Evolutionary conservation across 2,329 filamentous ascomycete genomes (phyloP), one percentile per base, ranked within the genome.

Genomic region (Anthostomella pinea): DNA sequence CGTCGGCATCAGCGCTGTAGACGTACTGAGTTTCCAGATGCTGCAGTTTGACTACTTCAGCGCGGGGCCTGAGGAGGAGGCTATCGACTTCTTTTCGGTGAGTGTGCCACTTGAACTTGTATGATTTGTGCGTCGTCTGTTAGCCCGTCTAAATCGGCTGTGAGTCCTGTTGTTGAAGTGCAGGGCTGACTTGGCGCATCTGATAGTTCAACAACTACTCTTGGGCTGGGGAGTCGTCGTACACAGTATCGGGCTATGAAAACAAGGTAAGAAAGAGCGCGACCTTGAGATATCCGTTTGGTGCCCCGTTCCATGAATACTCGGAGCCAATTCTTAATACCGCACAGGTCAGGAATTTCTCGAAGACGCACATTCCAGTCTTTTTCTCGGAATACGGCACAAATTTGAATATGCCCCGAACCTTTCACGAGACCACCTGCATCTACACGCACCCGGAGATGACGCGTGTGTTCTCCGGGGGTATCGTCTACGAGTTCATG

Each of bases 341-440:
- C 27, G 10, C 21, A 8, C 31, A 45, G 45, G 28, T 38, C 13
- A 8, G 30, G 2, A 11, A 21, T 3, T 54, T 51, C 32, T 13
- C 22, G 3, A 2, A 36, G 0, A 16, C 39, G 2, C 48, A 30
- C 14, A 27, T 53, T 2, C 51, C 77, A 2, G 68, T 81, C 33
- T 81, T 81, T 66, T 77, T 79, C 62, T 77, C 73, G 30, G 75
- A 80, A 48, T 70, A 66, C 49, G 78, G 78, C 26, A 77, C 72
- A 63, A 79, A 79, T 51, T 54, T 65, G 24, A 64, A 67, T 8
- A 40, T 49, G 10, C 70, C 73, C 7, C 73, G 78, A 43, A 54
- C 69, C 18, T 82, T 81, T 54, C 67, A 73, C 33, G 79, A 82
- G 54, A 75, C 80, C 2, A 63, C 61, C 10, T 66, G 72, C 11